Conservation (phyloP, 75 land plant genomes). For the Pinus albicaulis region DNA sequence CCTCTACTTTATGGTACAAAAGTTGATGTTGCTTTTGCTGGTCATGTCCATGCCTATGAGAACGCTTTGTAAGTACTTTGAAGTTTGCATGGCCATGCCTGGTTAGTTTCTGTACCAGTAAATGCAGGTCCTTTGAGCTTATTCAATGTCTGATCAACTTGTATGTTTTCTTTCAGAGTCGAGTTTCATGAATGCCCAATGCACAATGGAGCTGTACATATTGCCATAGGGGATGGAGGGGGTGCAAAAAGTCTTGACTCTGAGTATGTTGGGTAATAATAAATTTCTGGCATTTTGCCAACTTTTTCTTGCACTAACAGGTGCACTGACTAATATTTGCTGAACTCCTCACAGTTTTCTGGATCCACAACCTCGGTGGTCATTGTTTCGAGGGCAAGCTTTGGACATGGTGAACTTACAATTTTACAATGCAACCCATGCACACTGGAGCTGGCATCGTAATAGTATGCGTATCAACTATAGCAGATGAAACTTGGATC, state of each 20-base stretch:
- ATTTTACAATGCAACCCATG: conserved; percentile 46
- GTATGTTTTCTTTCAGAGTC: conserved; percentile 26
- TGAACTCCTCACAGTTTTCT: conserved; percentile 27
- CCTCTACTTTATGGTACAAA: conserved; percentile 20
- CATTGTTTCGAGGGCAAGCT: conserved; percentile 57
- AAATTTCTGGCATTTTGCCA: not conserved
- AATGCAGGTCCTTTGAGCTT: not conserved
- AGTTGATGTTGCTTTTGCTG: conserved; percentile 34
- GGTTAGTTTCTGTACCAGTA: not conserved
- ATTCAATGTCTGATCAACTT: not conserved
- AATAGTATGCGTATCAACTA: conserved; percentile 28
- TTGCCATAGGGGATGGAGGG: conserved; percentile 90
- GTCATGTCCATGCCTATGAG: conserved; percentile 58
- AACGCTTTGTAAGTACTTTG: conserved; percentile 36
- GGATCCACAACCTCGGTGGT: conserved; percentile 50
- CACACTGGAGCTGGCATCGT: conserved; percentile 56
- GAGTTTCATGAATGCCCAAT: conserved; percentile 53
- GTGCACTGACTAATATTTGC: not conserved
- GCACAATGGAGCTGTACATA: conserved; percentile 72
- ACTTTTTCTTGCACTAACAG: not conserved
- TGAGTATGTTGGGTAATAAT: conserved; percentile 27
- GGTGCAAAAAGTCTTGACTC: conserved; percentile 76
- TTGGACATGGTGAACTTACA: conserved; percentile 44
- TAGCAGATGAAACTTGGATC: conserved; percentile 53
- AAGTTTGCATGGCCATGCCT: not conserved